Evolutionary conservation across 2,329 filamentous ascomycete species (phyloP).

Genomic region (Arthrobotrys megalospora): DNA sequence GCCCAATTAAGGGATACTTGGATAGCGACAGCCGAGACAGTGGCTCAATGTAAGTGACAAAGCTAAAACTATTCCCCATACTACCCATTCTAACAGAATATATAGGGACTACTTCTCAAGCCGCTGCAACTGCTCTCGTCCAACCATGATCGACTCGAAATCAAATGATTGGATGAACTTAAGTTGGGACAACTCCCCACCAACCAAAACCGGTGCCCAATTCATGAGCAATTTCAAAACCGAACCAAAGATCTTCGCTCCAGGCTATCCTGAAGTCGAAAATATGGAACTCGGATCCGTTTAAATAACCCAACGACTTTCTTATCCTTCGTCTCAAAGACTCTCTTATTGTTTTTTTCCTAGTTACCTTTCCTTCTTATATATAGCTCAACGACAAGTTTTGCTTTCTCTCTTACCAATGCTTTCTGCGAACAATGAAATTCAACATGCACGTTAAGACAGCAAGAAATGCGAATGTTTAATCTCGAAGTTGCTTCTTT

Average conservation of each 20-base stretch:
- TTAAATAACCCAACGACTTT: conserved; percentile 33
- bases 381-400: conserved; percentile 34
- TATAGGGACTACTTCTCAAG: conserved; percentile 58
- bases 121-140: conserved; percentile 47
- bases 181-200: conserved; percentile 60
- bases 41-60: conserved; percentile 34
- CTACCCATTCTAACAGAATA: conserved; percentile 8
- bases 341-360: not conserved
- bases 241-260: conserved; percentile 56
- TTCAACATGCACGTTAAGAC: conserved; percentile 41
- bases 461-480: conserved; percentile 47
- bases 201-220: conserved; percentile 48
- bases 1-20: conserved; percentile 54
- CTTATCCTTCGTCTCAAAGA: not conserved
- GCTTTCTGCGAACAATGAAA: conserved; percentile 10
- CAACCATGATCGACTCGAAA: conserved; percentile 45
- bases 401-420: conserved; percentile 8
- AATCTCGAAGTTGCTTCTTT: conserved; percentile 35
- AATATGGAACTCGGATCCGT: conserved; percentile 57
- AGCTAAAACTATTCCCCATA: not conserved
- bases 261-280: conserved; percentile 57
- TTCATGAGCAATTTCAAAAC: conserved; percentile 56
- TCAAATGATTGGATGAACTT: conserved; percentile 57
- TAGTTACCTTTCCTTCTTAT: not conserved
- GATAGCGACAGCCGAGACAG: conserved; percentile 39